phyloP scores from a whole-genome alignment of 78 protist genomes.

The Dictyostelium purpureum region DNA sequence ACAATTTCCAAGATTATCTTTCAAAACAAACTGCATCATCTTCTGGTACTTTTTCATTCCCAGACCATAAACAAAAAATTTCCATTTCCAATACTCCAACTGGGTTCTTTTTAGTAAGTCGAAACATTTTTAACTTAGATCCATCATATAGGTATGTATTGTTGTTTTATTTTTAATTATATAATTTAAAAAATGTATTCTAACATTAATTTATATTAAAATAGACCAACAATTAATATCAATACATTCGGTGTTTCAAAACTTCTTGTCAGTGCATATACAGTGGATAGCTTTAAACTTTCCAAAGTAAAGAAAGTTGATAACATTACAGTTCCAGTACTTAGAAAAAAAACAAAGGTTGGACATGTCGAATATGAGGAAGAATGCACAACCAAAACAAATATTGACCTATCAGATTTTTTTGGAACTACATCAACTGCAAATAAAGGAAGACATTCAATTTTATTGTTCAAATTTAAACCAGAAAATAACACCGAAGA shows the following conservation, averaged over 20 bases:
- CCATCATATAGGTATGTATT: slow-evolving; percentile 18
- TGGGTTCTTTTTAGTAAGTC: neutral
- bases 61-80: no score
- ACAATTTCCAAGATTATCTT: neutral
- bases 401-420: slow-evolving; percentile 13
- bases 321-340: no score
- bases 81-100: neutral
- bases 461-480: no score
- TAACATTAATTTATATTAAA: neutral
- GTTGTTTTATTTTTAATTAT: neutral
- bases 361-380: neutral
- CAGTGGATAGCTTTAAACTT: neutral
- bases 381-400: neutral
- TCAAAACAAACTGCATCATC: neutral
- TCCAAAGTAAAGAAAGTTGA: no score
- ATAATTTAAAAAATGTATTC: neutral
- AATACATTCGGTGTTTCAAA: neutral
- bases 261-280: neutral
- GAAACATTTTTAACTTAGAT: slow-evolving; percentile 27
- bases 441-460: no score
- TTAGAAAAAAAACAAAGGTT: no score
- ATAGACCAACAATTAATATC: slow-evolving; percentile 29
- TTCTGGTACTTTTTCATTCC: neutral
- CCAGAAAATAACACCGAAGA: neutral
- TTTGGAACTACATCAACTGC: no score